A percentile compares a stretch with the other conserved stretches of the same genome.
Conservation (phyloP, 768 basidiomycete species). For the Albatrellus ellisii region DNA sequence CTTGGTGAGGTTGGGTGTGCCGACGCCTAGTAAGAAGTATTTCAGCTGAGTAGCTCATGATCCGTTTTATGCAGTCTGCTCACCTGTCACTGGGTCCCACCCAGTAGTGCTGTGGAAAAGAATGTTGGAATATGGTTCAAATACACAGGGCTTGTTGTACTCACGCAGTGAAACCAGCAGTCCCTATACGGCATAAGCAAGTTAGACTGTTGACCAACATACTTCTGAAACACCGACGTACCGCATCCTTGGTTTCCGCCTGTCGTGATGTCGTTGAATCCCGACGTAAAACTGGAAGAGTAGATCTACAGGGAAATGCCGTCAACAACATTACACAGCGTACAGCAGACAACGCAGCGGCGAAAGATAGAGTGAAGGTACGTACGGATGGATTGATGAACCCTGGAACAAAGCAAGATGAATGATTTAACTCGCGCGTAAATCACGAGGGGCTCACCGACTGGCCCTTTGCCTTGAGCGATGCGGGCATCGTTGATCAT, state of each 20-base stretch:
- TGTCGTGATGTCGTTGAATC: conserved; percentile 18
- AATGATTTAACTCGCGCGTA: neutral
- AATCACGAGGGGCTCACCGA: conserved; percentile 11
- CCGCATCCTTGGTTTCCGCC: conserved; percentile 16
- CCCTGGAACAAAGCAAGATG: conserved; percentile 3
- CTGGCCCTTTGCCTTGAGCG: conserved; percentile 21
- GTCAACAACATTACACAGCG: neutral
- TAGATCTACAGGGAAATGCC: conserved; percentile 11
- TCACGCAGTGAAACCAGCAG: conserved; percentile 16
- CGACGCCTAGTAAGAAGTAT: conserved; percentile 11
- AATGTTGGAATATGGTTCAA: neutral
- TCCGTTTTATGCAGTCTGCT: neutral
- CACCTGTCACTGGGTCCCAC: conserved; percentile 17
- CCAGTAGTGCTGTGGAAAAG: conserved; percentile 11
- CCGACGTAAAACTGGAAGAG: conserved; percentile 9
- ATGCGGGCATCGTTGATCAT: conserved; percentile 26
- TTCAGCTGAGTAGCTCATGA: neutral
- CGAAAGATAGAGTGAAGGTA: too few relatives aligned
- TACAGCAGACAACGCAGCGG: neutral
- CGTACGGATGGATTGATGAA: conserved; percentile 55
- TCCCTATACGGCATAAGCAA: conserved; percentile 4
- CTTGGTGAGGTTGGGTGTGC: conserved; percentile 17
- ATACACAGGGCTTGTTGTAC: neutral
- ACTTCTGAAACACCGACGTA: neutral
- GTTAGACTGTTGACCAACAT: neutral